Conservation (phyloP, 345 rosid species). For the Lagerstroemia speciosa region DNA sequence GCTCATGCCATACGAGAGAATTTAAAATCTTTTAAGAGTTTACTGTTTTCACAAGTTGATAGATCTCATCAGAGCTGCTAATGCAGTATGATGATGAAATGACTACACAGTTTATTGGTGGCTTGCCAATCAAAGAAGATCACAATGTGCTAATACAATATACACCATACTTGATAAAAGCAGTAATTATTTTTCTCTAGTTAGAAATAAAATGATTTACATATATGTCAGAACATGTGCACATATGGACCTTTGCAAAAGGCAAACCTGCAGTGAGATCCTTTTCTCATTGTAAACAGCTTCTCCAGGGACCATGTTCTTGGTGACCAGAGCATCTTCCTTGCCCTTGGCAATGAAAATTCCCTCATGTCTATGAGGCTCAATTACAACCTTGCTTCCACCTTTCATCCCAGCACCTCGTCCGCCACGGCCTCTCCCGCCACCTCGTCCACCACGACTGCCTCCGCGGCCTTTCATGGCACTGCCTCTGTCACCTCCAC, state of each 20-base stretch:
- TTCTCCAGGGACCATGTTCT: constrained; percentile 85
- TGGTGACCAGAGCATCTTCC: constrained; percentile 96
- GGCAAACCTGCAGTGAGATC: constrained; percentile 63
- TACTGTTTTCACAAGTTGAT: neutral
- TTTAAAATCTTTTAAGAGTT: neutral
- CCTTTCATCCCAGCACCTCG: constrained; percentile 74
- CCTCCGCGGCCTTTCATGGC: constrained; percentile 28
- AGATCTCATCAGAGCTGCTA: neutral
- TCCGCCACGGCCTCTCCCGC: constrained; percentile 38
- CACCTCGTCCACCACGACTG: constrained; percentile 26
- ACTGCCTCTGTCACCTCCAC: constrained; percentile 28
- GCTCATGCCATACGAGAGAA: neutral
- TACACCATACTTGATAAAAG: no score
- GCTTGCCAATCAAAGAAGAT: neutral
- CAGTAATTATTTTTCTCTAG: neutral
- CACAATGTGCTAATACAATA: no score
- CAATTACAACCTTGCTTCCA: constrained; percentile 73
- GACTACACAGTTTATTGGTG: no score
- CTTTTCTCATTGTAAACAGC: constrained; percentile 96
- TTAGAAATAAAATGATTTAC: no score
- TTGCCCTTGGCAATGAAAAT: constrained; percentile 89
- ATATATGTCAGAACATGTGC: neutral
- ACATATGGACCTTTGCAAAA: neutral
- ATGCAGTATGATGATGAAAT: neutral
- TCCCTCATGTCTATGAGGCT: constrained; percentile 87